Evolutionary conservation across 768 basidiomycete genomes (phyloP), one percentile per base, ranked within the genome.

Genomic region (Rhizopogon vinicolor): DNA sequence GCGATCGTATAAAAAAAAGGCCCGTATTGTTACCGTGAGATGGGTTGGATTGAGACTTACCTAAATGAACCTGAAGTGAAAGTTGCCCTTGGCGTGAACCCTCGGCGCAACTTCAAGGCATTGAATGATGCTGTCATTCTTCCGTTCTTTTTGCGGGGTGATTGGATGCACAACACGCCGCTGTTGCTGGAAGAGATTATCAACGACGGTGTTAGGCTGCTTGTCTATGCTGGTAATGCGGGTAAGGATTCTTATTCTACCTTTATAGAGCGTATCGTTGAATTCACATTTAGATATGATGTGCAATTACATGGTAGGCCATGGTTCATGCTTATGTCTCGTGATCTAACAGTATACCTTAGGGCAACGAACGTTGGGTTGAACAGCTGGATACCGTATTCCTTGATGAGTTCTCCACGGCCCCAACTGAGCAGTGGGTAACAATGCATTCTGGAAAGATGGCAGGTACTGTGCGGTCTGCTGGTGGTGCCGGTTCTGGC

Each of bases 211-310:
- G 77, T 99, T 41, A 75, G 91, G 53, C 72, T 99, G 43, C 73
- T 98, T 31, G 84, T 98, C 42, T 98, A 97, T 65, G 93, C 94
- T 56, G 94, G 90, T 19, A 87, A 89, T 60, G 89, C 90, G 63
- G 76, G 88, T 87, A 60, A 58, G 82, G 45, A 22, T 16, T 8
- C 7, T 53, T 55, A 3, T 29, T 33, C 55, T 40, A n/a, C 19
- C 59, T 41, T 18, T 56, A 25, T 35, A 40, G 7, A 41, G 22
- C n/a, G 39, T 29, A 1, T 51, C 28, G 14, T 66, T 59, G 60
- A 64, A 62, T 41, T 60, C 37, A 28, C 57, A 31, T 41, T 56
- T 48, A 79, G 92, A 93, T 69, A 83, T 86, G 77, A 88, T 92
- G 89, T 95, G 93, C 77, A 93, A 94, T 72, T 89, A 79, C 63